Conservation (phyloP, 768 basidiomycete genomes). For the Rhizopogon roseolus region DNA sequence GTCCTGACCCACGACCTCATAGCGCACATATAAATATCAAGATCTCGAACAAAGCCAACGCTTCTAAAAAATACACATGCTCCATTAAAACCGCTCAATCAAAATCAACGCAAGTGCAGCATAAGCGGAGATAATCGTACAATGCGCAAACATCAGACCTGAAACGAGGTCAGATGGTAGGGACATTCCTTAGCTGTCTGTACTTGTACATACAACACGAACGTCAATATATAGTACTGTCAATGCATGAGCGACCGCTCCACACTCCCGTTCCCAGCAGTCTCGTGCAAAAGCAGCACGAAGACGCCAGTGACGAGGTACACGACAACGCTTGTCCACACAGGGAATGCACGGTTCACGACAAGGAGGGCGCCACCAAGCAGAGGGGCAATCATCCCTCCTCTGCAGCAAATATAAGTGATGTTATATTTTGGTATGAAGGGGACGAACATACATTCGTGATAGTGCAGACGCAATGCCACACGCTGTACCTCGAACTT, state of each 20-base stretch:
- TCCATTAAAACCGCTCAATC: not conserved
- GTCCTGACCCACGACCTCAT: not conserved
- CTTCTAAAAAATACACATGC: not conserved
- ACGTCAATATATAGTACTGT: not conserved
- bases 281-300: slow-evolving; percentile 55
- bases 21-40: too few species aligned
- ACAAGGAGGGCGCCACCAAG: slow-evolving; percentile 70
- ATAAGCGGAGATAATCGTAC: not conserved
- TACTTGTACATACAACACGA: not conserved
- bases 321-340: slow-evolving; percentile 66
- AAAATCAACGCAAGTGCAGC: not conserved
- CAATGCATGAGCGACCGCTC: slow-evolving; percentile 18
- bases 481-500: slow-evolving; percentile 84
- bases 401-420: slow-evolving; percentile 37
- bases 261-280: slow-evolving; percentile 32
- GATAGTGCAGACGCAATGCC: slow-evolving; percentile 85
- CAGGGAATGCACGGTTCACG: slow-evolving; percentile 65
- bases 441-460: slow-evolving; percentile 54
- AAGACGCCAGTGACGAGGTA: slow-evolving; percentile 61
- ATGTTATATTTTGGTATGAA: not conserved
- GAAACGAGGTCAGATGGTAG: too few species aligned
- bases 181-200: too few species aligned
- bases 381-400: slow-evolving; percentile 85
- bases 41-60: not conserved
- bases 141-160: not conserved